A percentile compares a stretch with the other conserved stretches of the same genome.
Conservation (phyloP, 1,284 basidiomycete species). For the Irpex sp. region DNA sequence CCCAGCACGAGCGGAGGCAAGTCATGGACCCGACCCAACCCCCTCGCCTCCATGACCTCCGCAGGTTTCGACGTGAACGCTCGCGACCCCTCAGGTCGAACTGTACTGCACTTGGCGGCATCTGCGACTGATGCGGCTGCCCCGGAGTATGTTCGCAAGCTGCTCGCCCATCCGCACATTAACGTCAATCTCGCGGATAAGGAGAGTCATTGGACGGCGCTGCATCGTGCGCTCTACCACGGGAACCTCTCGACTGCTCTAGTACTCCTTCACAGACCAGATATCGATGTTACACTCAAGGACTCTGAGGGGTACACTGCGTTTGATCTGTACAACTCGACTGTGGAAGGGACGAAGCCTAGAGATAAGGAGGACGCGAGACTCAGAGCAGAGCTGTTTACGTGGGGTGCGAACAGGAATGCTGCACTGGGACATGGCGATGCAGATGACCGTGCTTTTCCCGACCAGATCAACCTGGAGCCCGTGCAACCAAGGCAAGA, state of each 20-base stretch:
- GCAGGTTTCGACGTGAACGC: constrained; percentile 60
- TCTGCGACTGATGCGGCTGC: constrained; percentile 53
- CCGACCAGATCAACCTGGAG: constrained; percentile 71
- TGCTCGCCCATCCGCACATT: constrained; percentile 76
- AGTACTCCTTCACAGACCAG: constrained; percentile 68
- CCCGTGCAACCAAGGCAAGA: constrained; percentile 15
- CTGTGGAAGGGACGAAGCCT: constrained; percentile 71
- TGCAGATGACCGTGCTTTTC: constrained; percentile 71
- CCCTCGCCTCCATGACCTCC: constrained; percentile 47
- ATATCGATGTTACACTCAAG: constrained; percentile 73
- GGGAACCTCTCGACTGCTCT: constrained; percentile 81
- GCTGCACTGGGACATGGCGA: constrained; percentile 83
- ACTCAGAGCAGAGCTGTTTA: constrained; percentile 62
- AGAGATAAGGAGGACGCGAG: constrained; percentile 17
- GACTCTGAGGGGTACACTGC: constrained; percentile 90
- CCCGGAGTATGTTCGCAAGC: constrained; percentile 73
- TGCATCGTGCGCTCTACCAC: constrained; percentile 87
- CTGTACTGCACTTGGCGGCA: constrained; percentile 83
- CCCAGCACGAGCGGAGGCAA: constrained; percentile 50
- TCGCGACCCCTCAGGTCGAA: constrained; percentile 67
- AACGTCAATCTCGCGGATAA: constrained; percentile 80
- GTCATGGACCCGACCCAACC: constrained; percentile 57
- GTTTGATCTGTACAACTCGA: constrained; percentile 93
- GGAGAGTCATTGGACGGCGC: constrained; percentile 88
- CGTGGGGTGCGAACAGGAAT: constrained; percentile 92